Base-by-base conservation (phyloP, 1,284 basidiomycete genomes). In the Leccinum fallax region DNA sequence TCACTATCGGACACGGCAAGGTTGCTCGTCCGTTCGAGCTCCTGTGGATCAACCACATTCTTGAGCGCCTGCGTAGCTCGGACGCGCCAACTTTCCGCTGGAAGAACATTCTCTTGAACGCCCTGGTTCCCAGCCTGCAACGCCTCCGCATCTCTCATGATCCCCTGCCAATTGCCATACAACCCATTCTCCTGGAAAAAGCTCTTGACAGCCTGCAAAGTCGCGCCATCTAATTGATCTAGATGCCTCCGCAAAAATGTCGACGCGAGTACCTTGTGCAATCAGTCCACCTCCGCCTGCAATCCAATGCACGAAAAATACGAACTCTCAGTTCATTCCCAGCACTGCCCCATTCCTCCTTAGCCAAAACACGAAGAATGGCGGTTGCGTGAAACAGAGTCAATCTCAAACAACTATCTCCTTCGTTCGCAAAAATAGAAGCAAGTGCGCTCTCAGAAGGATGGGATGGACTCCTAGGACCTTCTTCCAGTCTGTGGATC, bases 11-110 rank as follows among this genome's bases (percentile, higher is more conserved):
- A 60, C 19, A 79, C 67, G 16, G 69, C 66, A 40, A 75, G 72
- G 49, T 82, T 78, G 26, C 79, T 78, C 76, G 80, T 81, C 84
- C 83, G 85, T 10, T 75, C 67, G 7, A 81, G 66, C 3, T 77
- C 71, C 53, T 79, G 76, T 15, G 81, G 80, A 57, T 76, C 68
- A 21, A 81, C 71, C 40, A 86, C 72, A 1, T 69, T 69, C 65
- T 78, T 72, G 3, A 84, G 67, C 26, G 58, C 63, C 13, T 59
- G 63, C 38, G 43, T 53, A 19, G 73, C 73, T 55, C 49, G 61
- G 51, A 49, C 52, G 30, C 71, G 72, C 71, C 71, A 75, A 46
- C 55, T 43, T 4, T 55, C 26, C 32, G 38, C 16, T 6, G 30
- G 10, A 30, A 64, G 32, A 36, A 38, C 40, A 6, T 55, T 57